Conservation (phyloP, 306 rosid genomes). For the Boehmeria nivea region DNA sequence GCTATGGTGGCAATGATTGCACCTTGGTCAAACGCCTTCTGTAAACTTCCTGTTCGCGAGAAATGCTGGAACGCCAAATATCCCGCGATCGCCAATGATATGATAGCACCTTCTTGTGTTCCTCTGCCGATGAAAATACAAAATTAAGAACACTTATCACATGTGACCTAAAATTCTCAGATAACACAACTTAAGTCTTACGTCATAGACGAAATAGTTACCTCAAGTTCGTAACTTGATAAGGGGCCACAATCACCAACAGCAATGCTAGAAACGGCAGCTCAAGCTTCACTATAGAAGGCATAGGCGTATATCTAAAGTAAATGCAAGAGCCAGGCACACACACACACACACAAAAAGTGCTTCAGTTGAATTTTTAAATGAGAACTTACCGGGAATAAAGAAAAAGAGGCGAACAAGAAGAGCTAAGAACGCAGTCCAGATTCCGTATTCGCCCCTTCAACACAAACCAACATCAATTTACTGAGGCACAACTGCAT, state of each 20-base stretch:
- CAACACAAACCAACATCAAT: constrained; percentile 25
- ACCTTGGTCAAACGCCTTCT: constrained; percentile 76
- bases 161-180: constrained; percentile 5
- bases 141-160: too few species aligned
- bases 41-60: constrained; percentile 62
- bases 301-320: constrained; percentile 5
- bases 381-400: constrained; percentile 52
- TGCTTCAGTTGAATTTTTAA: neutral
- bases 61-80: constrained; percentile 95
- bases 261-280: constrained; percentile 73
- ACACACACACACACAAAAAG: neutral
- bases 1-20: constrained; percentile 77
- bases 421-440: constrained; percentile 85
- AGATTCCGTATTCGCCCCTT: constrained; percentile 86
- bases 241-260: constrained; percentile 71
- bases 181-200: neutral
- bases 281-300: constrained; percentile 71
- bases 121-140: constrained; percentile 50
- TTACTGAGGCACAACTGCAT: constrained; percentile 5
- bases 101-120: constrained; percentile 64
- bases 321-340: constrained; percentile 16
- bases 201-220: constrained; percentile 16
- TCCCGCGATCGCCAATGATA: constrained; percentile 61
- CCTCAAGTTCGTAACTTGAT: constrained; percentile 54
- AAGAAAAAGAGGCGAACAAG: constrained; percentile 71